Percentiles rank a stretch among this genome's conserved stretches.
phyloP scores from a whole-genome alignment of 768 basidiomycete species.

The Tulasnella sp. region DNA sequence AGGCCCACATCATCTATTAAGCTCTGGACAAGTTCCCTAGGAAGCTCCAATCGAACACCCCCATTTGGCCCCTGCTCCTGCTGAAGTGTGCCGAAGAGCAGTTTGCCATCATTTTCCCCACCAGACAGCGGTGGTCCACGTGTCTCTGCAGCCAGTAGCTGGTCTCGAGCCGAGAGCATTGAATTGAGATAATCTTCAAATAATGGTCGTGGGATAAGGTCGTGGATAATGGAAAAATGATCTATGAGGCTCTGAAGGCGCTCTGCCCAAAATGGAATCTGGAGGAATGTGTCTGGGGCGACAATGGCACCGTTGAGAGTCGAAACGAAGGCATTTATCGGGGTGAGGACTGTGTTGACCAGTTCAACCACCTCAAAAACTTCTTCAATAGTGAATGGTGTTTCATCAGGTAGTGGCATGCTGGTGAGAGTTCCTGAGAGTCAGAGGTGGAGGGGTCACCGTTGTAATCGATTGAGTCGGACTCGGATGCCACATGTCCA shows the following conservation, averaged over 20 bases:
- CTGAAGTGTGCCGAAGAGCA: neutral
- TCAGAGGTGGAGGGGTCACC: too few relatives aligned
- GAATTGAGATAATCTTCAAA: neutral
- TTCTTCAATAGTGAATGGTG: neutral
- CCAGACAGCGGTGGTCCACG: neutral
- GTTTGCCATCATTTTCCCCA: fast-evolving
- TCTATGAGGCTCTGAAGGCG: neutral
- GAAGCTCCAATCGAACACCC: neutral
- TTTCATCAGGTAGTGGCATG: too few relatives aligned
- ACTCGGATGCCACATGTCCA: too few relatives aligned
- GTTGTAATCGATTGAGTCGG: too few relatives aligned
- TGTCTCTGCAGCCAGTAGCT: neutral
- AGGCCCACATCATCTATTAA: neutral
- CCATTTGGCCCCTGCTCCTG: neutral
- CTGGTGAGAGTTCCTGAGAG: too few relatives aligned
- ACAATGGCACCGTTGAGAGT: neutral
- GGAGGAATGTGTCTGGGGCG: neutral
- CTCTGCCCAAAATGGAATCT: neutral
- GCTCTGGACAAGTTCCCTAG: neutral
- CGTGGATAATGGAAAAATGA: neutral
- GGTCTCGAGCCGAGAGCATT: neutral
- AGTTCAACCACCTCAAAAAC: neutral
- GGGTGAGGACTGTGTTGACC: neutral
- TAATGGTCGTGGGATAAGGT: neutral
- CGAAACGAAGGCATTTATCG: neutral